phyloP scores from a whole-genome alignment of 441 rosid species.

The Gossypium lobatum region DNA sequence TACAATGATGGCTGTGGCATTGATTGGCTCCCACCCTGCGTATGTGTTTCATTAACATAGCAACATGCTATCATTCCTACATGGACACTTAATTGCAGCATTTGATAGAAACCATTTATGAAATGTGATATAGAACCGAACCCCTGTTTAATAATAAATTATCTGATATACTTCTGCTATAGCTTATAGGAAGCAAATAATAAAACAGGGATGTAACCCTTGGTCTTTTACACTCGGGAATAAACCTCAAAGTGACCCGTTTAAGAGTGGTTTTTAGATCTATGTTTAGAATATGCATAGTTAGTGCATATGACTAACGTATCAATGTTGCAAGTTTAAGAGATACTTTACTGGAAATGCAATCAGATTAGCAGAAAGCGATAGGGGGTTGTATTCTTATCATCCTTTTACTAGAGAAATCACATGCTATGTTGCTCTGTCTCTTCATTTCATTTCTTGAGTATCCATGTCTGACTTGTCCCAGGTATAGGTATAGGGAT shows the following conservation, averaged over 20 bases:
- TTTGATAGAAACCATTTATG: background rate
- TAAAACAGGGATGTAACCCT: background rate
- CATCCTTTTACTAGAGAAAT: background rate
- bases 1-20: slow-evolving; percentile 93
- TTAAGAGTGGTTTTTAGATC: background rate
- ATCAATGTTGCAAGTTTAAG: background rate
- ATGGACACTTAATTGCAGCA: background rate
- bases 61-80: background rate
- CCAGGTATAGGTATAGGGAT: background rate
- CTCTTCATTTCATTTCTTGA: background rate
- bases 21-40: slow-evolving; percentile 92
- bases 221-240: background rate
- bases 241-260: background rate
- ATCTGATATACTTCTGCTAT: background rate
- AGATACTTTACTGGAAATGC: background rate
- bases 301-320: background rate
- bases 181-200: background rate
- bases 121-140: slow-evolving; percentile 10
- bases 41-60: slow-evolving; percentile 24
- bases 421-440: background rate
- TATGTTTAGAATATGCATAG: background rate
- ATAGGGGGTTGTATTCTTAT: background rate
- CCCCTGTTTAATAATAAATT: background rate
- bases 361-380: background rate
- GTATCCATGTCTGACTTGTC: background rate